Evolutionary conservation across 2,329 filamentous ascomycete species (phyloP).

Genomic region (Mycosphaerella sp.): DNA sequence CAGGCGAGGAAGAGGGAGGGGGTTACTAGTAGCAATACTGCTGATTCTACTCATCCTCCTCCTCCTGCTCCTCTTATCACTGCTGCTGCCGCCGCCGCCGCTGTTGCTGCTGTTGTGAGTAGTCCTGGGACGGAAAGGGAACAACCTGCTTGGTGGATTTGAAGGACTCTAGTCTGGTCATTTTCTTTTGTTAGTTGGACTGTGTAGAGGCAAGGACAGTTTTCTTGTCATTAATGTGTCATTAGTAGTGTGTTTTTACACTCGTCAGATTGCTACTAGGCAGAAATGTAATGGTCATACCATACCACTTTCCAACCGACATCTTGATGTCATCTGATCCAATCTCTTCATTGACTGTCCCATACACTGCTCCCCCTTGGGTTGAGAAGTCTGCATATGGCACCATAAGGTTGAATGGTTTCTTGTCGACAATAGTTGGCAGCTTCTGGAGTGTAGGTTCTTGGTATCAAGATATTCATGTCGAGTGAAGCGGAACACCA

Average conservation of each 20-base stretch:
- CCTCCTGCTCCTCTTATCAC: too few relatives aligned
- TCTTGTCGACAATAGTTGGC: slow-evolving; percentile 23
- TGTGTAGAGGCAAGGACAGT: slow-evolving; percentile 26
- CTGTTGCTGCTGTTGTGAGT: too few relatives aligned
- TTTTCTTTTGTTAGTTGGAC: background rate
- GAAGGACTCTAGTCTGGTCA: background rate
- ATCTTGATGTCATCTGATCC: slow-evolving; percentile 34
- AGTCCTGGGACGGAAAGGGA: too few relatives aligned
- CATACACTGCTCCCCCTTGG: slow-evolving; percentile 35
- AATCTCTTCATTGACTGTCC: slow-evolving; percentile 35
- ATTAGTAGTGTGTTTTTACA: background rate
- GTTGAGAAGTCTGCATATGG: slow-evolving; percentile 27
- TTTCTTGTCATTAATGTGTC: slow-evolving; percentile 9
- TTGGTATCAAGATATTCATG: slow-evolving; percentile 40
- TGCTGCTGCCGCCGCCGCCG: too few relatives aligned
- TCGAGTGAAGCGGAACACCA: slow-evolving; percentile 53
- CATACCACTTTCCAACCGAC: slow-evolving; percentile 37
- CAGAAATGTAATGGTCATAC: slow-evolving; percentile 9
- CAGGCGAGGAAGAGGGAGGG: slow-evolving; percentile 2
- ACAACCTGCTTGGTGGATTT: slow-evolving; percentile 6
- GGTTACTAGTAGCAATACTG: background rate
- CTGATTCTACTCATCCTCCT: background rate
- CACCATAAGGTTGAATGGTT: slow-evolving; percentile 12
- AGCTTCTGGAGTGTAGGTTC: slow-evolving; percentile 25
- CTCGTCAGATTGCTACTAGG: background rate